A percentile compares a stretch with the other conserved stretches of the same genome.
These are phyloP conservation scores for Lagerstroemia speciosa DNA, from an alignment of 345 rosid species.

Conservation along the genomic window DNA sequence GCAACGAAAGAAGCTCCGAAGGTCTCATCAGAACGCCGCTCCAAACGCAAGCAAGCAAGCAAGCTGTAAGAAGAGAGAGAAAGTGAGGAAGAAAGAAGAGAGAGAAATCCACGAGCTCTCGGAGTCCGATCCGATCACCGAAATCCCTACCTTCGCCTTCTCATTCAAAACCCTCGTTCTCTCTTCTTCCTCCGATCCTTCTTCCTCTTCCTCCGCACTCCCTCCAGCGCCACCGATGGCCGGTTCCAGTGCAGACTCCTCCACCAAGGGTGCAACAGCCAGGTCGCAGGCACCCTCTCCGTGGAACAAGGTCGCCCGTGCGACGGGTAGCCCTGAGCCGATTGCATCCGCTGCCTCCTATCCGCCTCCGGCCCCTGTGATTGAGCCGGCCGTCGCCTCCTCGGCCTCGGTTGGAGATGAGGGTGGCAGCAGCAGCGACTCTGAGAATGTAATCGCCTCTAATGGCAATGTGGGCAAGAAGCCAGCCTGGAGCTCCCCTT, in stretches of 20 bases:
- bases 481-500: constrained; percentile 57
- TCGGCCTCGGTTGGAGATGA: constrained; percentile 28
- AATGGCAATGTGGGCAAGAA: constrained; percentile 55
- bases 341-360: constrained; percentile 10
- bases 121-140: background rate
- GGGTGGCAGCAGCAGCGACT: background rate
- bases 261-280: constrained; percentile 8
- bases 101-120: too few relatives aligned
- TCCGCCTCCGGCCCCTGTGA: constrained; percentile 14
- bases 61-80: background rate
- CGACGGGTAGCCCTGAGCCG: background rate
- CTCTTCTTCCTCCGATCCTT: background rate
- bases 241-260: constrained; percentile 8
- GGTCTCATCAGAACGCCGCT: background rate
- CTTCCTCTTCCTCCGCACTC: background rate
- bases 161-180: background rate
- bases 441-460: constrained; percentile 10
- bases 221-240: background rate
- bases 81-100: background rate
- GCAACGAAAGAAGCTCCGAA: too few relatives aligned
- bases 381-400: background rate
- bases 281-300: constrained; percentile 8
- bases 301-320: constrained; percentile 2
- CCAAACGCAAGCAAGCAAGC: background rate
- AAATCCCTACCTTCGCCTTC: background rate